Percentiles rank a stretch among this genome's conserved stretches.
Conservation (phyloP, 176 grass and related monocot genomes). For the Ampelocalamus luodianensis region DNA sequence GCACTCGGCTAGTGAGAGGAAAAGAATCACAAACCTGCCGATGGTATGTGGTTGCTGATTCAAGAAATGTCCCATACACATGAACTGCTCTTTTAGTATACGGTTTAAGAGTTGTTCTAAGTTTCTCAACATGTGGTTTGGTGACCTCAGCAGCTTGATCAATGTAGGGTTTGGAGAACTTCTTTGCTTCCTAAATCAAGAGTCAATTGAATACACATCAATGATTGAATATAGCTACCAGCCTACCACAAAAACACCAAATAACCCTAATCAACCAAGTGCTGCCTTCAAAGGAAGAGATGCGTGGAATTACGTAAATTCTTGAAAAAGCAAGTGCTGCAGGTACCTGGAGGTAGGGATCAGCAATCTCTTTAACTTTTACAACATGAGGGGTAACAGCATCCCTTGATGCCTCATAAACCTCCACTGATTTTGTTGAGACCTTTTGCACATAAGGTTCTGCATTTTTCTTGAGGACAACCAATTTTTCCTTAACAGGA, state of each 20-base stretch:
- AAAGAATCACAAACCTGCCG: slow-evolving; percentile 66
- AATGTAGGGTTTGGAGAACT: slow-evolving; percentile 89
- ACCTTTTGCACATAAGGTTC: slow-evolving; percentile 68
- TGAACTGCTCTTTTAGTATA: slow-evolving; percentile 71
- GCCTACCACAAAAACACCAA: neutral
- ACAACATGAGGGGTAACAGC: slow-evolving; percentile 58
- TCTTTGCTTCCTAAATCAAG: slow-evolving; percentile 71
- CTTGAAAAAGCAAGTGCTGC: neutral
- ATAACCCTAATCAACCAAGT: slow-evolving; percentile 20
- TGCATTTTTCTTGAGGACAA: slow-evolving; percentile 61
- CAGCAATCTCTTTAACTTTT: slow-evolving; percentile 64
- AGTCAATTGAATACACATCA: slow-evolving; percentile 31
- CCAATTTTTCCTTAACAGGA: slow-evolving; percentile 80
- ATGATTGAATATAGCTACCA: slow-evolving; percentile 26
- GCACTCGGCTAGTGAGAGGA: neutral
- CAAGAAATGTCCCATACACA: slow-evolving; percentile 78
- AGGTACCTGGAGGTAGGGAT: slow-evolving; percentile 86
- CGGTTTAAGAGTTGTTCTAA: slow-evolving; percentile 65
- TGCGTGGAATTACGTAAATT: neutral
- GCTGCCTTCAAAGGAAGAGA: neutral
- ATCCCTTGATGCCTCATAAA: slow-evolving; percentile 66
- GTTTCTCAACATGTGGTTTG: slow-evolving; percentile 86
- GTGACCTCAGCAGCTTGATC: slow-evolving; percentile 87
- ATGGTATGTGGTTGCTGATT: slow-evolving; percentile 87
- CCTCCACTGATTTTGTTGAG: slow-evolving; percentile 69